Percentiles rank a stretch among this genome's conserved stretches.
These are phyloP conservation scores for Saitozyma sp. DNA, from an alignment of 768 basidiomycete species.

Conservation along the genomic window DNA sequence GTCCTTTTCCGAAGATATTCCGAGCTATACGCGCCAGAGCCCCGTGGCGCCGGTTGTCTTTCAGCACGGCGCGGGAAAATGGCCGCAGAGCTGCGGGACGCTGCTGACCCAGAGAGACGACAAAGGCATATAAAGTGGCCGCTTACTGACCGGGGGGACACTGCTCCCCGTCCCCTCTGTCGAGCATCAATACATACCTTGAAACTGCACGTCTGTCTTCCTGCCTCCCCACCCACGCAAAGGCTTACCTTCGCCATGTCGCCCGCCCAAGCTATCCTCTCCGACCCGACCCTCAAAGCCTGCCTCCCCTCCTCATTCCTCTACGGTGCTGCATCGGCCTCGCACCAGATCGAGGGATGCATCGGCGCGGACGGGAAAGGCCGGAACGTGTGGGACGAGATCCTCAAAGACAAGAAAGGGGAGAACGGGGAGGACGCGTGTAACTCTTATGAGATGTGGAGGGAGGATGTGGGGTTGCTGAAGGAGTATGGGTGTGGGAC, in stretches of 20 bases:
- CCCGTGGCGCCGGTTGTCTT: too few species aligned
- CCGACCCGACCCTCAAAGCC: slow-evolving; percentile 8
- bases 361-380: slow-evolving; percentile 32
- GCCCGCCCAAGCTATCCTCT: slow-evolving; percentile 7
- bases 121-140: background rate
- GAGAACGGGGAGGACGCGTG: slow-evolving; percentile 33
- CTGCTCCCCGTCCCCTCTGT: background rate
- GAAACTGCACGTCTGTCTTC: background rate
- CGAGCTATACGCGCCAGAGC: too few species aligned
- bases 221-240: slow-evolving; percentile 1
- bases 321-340: slow-evolving; percentile 28
- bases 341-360: slow-evolving; percentile 33
- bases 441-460: slow-evolving; percentile 33
- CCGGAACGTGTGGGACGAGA: slow-evolving; percentile 20
- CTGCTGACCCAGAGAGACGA: background rate
- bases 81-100: background rate
- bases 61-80: background rate
- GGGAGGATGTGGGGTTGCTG: slow-evolving; percentile 38
- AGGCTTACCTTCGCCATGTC: background rate
- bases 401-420: slow-evolving; percentile 20
- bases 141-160: background rate
- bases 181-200: background rate
- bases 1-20: too few species aligned
- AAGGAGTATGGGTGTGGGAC: slow-evolving; percentile 35
- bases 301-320: slow-evolving; percentile 23